A percentile compares a stretch with the other conserved stretches of the same genome.
Evolutionary conservation across 1,284 basidiomycete species (phyloP).

Genomic region (Ustilago hordei): DNA sequence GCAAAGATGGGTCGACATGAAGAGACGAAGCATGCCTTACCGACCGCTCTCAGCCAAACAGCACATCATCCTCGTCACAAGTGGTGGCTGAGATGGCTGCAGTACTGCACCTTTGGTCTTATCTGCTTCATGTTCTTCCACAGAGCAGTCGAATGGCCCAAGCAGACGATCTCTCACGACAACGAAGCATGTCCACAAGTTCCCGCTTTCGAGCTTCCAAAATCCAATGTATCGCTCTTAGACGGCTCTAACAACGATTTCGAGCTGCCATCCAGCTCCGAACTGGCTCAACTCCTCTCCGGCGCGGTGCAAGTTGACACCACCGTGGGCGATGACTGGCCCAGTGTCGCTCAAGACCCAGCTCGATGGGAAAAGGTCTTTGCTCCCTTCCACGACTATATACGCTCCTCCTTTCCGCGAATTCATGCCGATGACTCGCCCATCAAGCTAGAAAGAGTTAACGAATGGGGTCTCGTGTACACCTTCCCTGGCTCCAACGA

Average conservation of each 20-base stretch:
- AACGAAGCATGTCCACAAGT: constrained; percentile 38
- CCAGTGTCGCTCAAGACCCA: constrained; percentile 46
- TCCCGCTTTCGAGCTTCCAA: constrained; percentile 26
- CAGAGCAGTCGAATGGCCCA: neutral
- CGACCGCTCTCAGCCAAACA: neutral
- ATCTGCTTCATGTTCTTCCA: constrained; percentile 10
- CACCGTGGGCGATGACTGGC: constrained; percentile 53
- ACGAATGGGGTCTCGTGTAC: constrained; percentile 77
- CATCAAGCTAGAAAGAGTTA: constrained; percentile 70
- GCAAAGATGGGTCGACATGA: constrained; percentile 14
- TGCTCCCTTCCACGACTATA: constrained; percentile 50
- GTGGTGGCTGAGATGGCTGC: constrained; percentile 2
- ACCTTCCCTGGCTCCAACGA: constrained; percentile 76
- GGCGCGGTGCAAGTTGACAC: constrained; percentile 58
- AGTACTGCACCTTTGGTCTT: constrained; percentile 5
- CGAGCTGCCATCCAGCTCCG: constrained; percentile 22
- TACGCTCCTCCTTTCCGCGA: constrained; percentile 36
- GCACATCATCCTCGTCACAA: neutral
- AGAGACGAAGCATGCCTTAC: constrained; percentile 12
- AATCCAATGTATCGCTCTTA: neutral
- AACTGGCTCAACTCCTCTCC: constrained; percentile 40
- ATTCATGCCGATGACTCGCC: constrained; percentile 39
- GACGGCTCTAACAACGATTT: constrained; percentile 2
- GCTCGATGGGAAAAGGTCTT: constrained; percentile 47
- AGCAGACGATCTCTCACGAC: neutral